These are phyloP conservation scores for Ramicandelaber brevisporus DNA, from an alignment of 192 early-diverging fungal species.

Conservation along the genomic window DNA sequence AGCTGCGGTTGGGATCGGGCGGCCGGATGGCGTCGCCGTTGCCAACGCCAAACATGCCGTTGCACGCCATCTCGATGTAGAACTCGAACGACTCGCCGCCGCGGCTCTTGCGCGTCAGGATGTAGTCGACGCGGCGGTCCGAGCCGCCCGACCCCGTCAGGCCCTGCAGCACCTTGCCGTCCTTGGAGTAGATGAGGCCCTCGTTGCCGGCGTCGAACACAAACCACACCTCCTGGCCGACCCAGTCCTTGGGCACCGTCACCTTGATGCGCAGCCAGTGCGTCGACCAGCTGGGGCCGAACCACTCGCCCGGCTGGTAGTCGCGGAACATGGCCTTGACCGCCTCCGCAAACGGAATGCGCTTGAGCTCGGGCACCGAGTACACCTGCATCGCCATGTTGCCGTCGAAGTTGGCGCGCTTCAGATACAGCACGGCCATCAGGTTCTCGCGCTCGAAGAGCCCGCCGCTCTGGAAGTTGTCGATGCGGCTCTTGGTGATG, in stretches of 20 bases:
- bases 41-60: conserved; percentile 75
- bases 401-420: too few species aligned
- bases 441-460: conserved; percentile 47
- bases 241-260: conserved; percentile 31
- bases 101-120: too few species aligned
- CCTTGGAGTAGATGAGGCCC: conserved; percentile 66
- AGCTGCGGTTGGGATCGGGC: conserved; percentile 36
- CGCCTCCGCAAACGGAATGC: conserved; percentile 19
- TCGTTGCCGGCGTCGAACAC: conserved; percentile 74
- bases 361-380: too few species aligned
- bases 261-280: conserved; percentile 51
- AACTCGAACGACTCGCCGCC: conserved; percentile 33
- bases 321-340: conserved; percentile 35
- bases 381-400: too few species aligned
- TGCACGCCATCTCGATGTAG: conserved; percentile 83
- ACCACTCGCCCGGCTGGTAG: conserved; percentile 37
- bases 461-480: conserved; percentile 34
- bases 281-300: conserved; percentile 76
- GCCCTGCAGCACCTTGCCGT: conserved; percentile 64
- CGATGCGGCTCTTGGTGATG: conserved; percentile 48
- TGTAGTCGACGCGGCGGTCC: conserved; percentile 26
- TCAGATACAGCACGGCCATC: conserved; percentile 18
- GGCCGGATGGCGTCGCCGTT: conserved; percentile 30
- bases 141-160: conserved; percentile 47
- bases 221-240: conserved; percentile 54